Conservation (phyloP, 2,329 filamentous ascomycete species). For the Aspergillus caelatus region DNA sequence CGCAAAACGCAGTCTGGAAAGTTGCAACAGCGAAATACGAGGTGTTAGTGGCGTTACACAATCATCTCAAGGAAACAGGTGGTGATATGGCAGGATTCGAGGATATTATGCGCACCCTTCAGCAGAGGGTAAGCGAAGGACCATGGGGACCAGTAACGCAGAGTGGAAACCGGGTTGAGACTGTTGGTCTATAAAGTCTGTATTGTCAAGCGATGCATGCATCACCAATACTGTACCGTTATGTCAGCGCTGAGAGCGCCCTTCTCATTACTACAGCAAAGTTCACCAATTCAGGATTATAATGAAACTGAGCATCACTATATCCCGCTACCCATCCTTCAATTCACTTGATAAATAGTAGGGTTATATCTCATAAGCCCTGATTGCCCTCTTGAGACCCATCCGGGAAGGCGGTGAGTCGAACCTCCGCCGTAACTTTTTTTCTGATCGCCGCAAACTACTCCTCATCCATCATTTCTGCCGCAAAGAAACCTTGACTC, state of each 20-base stretch:
- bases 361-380: conserved; percentile 15
- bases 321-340: not conserved
- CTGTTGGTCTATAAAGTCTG: conserved; percentile 35
- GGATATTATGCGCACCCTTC: conserved; percentile 44
- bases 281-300: not conserved
- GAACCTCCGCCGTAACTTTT: conserved; percentile 24
- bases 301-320: not conserved
- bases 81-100: conserved; percentile 37
- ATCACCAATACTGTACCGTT: not conserved
- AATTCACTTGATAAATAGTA: not conserved
- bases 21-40: conserved; percentile 62
- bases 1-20: conserved; percentile 60
- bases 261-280: not conserved
- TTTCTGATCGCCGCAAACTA: conserved; percentile 16
- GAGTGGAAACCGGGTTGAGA: conserved; percentile 37
- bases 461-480: conserved; percentile 3
- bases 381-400: conserved; percentile 10
- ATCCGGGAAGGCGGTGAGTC: conserved; percentile 28
- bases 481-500: not conserved
- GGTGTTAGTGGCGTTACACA: conserved; percentile 54
- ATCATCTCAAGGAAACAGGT: conserved; percentile 43
- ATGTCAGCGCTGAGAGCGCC: not conserved
- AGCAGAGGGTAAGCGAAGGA: conserved; percentile 45
- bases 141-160: conserved; percentile 41
- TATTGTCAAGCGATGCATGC: not conserved